These are phyloP conservation scores for Hippophae gyantsensis DNA, from an alignment of 306 rosid species.

Conservation along the genomic window DNA sequence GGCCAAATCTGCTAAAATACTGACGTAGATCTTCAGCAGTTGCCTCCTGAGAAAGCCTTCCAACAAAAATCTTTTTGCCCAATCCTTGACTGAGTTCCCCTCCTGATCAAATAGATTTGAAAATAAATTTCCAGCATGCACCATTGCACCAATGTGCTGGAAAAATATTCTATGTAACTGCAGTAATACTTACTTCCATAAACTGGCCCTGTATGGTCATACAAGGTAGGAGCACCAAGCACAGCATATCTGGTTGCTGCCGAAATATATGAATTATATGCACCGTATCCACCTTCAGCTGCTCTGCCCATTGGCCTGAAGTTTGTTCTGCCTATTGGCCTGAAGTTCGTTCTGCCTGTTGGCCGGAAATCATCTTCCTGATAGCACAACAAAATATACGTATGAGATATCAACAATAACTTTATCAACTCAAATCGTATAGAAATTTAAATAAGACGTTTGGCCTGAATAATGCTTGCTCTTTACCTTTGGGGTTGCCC, in stretches of 20 bases:
- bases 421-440: not conserved
- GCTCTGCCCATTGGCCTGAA: conserved; percentile 62
- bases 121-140: conserved; percentile 8
- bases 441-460: not conserved
- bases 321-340: no score
- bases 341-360: no score
- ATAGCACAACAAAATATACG: conserved; percentile 12
- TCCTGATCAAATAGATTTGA: conserved; percentile 37
- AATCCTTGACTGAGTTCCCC: conserved; percentile 61
- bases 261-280: conserved; percentile 88
- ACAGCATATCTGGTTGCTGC: conserved; percentile 97
- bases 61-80: conserved; percentile 81
- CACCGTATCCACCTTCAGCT: conserved; percentile 86
- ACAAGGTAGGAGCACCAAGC: conserved; percentile 90
- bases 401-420: not conserved
- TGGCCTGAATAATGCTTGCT: not conserved
- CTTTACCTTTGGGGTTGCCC: conserved; percentile 94
- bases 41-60: conserved; percentile 89
- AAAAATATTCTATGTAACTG: conserved; percentile 10
- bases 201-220: conserved; percentile 74
- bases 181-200: conserved; percentile 65
- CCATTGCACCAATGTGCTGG: conserved; percentile 8
- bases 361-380: conserved; percentile 68
- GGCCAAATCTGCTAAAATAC: conserved; percentile 92
- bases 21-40: conserved; percentile 76